Percentiles rank a stretch among this genome's conserved stretches.
Conservation (phyloP, 2,329 filamentous ascomycete genomes). For the Pseudocercospora crystallina region DNA sequence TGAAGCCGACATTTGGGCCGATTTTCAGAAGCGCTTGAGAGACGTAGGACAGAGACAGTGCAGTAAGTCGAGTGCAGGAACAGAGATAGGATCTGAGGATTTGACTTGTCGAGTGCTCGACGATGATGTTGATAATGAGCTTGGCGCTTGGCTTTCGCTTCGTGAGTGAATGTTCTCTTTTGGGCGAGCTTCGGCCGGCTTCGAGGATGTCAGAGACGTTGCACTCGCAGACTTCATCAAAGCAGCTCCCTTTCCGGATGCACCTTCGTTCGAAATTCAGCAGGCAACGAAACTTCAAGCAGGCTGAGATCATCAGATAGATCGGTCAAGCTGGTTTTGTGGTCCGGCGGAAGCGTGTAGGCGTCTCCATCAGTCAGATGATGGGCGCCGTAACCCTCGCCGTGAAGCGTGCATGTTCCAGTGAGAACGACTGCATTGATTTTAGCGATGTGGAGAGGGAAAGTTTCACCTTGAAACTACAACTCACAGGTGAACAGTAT, state of each 20-base stretch:
- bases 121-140: no score
- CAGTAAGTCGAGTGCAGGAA: no score
- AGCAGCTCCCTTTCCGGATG: neutral
- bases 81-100: no score
- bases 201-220: no score
- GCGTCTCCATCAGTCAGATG: conserved; percentile 12
- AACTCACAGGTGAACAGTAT: conserved; percentile 18
- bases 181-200: no score
- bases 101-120: no score
- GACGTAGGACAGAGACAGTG: no score
- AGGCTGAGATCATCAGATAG: conserved; percentile 12
- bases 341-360: conserved; percentile 13
- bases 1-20: no score
- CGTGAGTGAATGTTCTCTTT: no score
- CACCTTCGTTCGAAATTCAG: conserved; percentile 8
- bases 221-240: no score
- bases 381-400: conserved; percentile 8
- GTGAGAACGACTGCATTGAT: conserved; percentile 11
- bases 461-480: neutral
- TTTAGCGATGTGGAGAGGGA: neutral
- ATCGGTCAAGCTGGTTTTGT: conserved; percentile 6
- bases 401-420: conserved; percentile 9
- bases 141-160: no score
- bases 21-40: no score
- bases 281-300: conserved; percentile 18